Evolutionary conservation across 805 yeast genomes (phyloP).

Genomic region (Saccharomycodes ludwigii): DNA sequence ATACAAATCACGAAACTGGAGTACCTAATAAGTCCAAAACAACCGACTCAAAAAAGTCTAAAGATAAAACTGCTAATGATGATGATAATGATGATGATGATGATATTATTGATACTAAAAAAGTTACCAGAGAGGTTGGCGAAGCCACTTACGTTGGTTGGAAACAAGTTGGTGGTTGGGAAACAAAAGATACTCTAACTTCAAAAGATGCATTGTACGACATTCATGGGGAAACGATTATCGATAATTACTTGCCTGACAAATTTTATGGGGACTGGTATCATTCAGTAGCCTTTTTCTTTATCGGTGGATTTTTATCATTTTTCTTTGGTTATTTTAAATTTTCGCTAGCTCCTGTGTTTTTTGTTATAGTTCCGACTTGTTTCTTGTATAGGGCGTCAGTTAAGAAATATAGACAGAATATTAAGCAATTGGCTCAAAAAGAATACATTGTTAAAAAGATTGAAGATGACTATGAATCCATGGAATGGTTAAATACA

Average conservation of each 20-base stretch:
- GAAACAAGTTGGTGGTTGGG: conserved; percentile 90
- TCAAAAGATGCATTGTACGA: conserved; percentile 63
- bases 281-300: conserved; percentile 67
- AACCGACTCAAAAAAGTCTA: conserved; percentile 1
- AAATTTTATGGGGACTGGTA: conserved; percentile 90
- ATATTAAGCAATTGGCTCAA: conserved; percentile 68
- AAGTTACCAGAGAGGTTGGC: background rate
- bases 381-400: conserved; percentile 73
- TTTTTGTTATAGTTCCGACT: conserved; percentile 51
- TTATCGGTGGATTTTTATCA: conserved; percentile 56
- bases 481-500: conserved; percentile 91
- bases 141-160: conserved; percentile 74
- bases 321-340: conserved; percentile 70
- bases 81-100: conserved; percentile 6
- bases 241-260: conserved; percentile 69
- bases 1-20: no score
- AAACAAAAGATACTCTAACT: conserved; percentile 49
- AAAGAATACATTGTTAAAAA: conserved; percentile 71
- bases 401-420: conserved; percentile 63
- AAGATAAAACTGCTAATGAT: conserved; percentile 10
- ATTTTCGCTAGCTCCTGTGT: conserved; percentile 71
- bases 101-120: conserved; percentile 3
- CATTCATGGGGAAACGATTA: conserved; percentile 54
- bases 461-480: conserved; percentile 81
- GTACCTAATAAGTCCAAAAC: no score